These are phyloP conservation scores for Paracorniculantispora psalliotae DNA, from an alignment of 2,329 filamentous ascomycete genomes.

Conservation along the genomic window DNA sequence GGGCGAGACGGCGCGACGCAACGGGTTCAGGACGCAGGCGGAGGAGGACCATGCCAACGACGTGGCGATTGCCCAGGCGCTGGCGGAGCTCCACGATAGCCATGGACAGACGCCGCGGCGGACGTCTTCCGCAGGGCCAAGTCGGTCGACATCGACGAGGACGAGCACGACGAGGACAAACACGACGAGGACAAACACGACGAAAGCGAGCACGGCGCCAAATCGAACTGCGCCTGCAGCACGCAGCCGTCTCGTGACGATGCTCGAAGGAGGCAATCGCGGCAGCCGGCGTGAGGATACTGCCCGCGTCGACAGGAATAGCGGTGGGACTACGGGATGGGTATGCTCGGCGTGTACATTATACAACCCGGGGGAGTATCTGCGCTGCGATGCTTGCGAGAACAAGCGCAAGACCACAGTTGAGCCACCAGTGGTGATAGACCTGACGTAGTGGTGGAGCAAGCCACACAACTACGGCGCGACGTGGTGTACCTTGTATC, in stretches of 20 bases:
- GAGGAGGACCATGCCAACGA: conserved; percentile 90
- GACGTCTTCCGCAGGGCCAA: too few species aligned
- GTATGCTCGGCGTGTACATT: conserved; percentile 53
- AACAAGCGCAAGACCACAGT: not conserved
- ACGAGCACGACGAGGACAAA: not conserved
- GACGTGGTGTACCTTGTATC: not conserved
- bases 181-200: conserved; percentile 24
- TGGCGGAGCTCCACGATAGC: conserved; percentile 83
- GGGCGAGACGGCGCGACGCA: conserved; percentile 57
- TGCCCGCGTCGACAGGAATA: not conserved
- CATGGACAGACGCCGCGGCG: too few species aligned
- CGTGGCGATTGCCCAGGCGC: conserved; percentile 74
- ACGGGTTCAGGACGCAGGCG: conserved; percentile 76
- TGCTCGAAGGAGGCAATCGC: not conserved
- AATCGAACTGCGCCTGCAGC: not conserved
- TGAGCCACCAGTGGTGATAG: conserved; percentile 22
- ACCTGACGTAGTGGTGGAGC: conserved; percentile 25
- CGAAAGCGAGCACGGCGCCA: not conserved
- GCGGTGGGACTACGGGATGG: conserved; percentile 35
- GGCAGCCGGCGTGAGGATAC: not conserved
- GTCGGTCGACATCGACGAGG: too few species aligned
- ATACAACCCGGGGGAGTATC: conserved; percentile 45
- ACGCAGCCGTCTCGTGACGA: not conserved
- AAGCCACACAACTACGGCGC: not conserved
- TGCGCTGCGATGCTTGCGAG: conserved; percentile 55